Evolutionary conservation across 2,329 filamentous ascomycete species (phyloP), one percentile per base, ranked within the genome.

Genomic region (Botrytis hyacinthi): DNA sequence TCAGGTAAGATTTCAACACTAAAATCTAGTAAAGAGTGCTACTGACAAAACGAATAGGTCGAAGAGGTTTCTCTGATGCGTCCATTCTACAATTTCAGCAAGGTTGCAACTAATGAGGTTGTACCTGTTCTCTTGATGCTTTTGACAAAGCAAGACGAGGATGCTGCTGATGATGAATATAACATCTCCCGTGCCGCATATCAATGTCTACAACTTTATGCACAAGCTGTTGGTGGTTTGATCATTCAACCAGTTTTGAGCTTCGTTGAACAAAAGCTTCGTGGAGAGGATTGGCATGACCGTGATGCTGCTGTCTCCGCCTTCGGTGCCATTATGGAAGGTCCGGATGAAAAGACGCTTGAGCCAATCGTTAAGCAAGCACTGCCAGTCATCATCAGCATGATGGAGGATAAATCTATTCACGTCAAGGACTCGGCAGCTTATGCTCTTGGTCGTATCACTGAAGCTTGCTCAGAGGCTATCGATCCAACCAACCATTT

Each of bases 291-390:
- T 83, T 99, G 96, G 96, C 95, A 97, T 82, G 89, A 91, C 82
- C 91, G 96, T 79, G 96, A 99, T 85, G 96, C 96, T 71, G 95
- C 96, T 69, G 96, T 99, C 46, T 97, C 96, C 74, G 95, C 96
- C 29, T 98, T 99, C 78, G 96, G 96, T 76, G 96, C 95, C 77
- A 98, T 99, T 79, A 98, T 99, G 95, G 96, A 99, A 81, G 96
- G 96, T 40, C 96, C 96, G 1, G 96, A 98, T 74, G 93, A 97
- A 83, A 93, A 93, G 84, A 90, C 95, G 68, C 86, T 99, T 70
- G 94, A 97, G 80, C 95, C 95, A 73, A 92, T 99, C 73, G 93
- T 99, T 80, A 97, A 97, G 86, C 95, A 98, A 82, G 96, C 95
- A 75, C 88, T 99, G 68, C 92, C 93, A 70, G 93, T 98, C 72